A percentile compares a stretch with the other conserved stretches of the same genome.
Conservation (phyloP, 2,329 filamentous ascomycete genomes). For the Mariannaea elegans region DNA sequence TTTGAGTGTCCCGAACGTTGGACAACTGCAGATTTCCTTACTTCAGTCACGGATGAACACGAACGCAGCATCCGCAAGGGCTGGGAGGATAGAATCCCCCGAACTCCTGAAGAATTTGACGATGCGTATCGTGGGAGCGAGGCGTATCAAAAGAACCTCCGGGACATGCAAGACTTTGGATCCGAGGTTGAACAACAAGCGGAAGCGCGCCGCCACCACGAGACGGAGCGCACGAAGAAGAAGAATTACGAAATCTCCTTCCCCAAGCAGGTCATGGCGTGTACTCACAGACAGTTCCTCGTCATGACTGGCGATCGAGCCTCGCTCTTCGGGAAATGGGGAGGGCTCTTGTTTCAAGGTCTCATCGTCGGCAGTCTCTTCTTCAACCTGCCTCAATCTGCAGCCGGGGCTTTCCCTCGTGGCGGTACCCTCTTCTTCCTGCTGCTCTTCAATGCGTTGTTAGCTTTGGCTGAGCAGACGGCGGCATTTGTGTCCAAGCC, state of each 20-base stretch:
- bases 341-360: constrained; percentile 77
- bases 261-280: constrained; percentile 73
- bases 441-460: constrained; percentile 65
- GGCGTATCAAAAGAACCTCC: constrained; percentile 66
- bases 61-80: constrained; percentile 75
- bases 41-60: constrained; percentile 77
- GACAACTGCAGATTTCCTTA: constrained; percentile 80
- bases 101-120: constrained; percentile 73
- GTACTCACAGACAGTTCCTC: constrained; percentile 81
- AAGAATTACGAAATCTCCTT: constrained; percentile 82
- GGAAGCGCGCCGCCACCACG: constrained; percentile 60
- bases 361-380: constrained; percentile 85
- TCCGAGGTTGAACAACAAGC: constrained; percentile 64
- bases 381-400: constrained; percentile 70
- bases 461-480: constrained; percentile 80
- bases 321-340: constrained; percentile 80
- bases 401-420: constrained; percentile 69
- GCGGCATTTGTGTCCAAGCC: constrained; percentile 69
- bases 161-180: constrained; percentile 71
- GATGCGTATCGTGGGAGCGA: constrained; percentile 71
- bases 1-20: constrained; percentile 76
- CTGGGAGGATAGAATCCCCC: constrained; percentile 72
- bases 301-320: constrained; percentile 79
- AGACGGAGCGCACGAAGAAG: constrained; percentile 73
- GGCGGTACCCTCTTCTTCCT: constrained; percentile 60